Evolutionary conservation across 2,329 filamentous ascomycete species (phyloP), one percentile per base, ranked within the genome.

Genomic region (Zymoseptoria brevis): DNA sequence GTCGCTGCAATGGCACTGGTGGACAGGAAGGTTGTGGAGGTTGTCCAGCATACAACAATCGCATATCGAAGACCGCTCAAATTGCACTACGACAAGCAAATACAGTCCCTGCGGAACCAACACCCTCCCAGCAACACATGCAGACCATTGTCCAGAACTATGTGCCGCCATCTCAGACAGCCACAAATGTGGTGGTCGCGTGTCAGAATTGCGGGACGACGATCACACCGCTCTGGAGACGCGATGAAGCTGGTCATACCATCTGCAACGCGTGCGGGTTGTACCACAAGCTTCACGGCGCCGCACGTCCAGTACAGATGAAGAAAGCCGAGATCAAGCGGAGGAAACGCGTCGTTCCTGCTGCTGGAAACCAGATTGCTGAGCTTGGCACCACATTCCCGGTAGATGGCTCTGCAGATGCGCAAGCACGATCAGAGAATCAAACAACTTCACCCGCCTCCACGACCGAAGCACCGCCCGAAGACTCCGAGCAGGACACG

Each of bases 191-290:
- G 22, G 85, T 96, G 21, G 91, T 96, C 64, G 92, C 94, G 11
- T 99, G 94, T 67, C 92, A 97, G 72, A 99, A 99, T 70, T 99
- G 94, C 73, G 89, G 87, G 29, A 99, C 94, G 11, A 97, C 94
- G 0, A 93, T 97, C 57, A 99, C 94, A 50, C 94, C 94, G 13
- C 80, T 99, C 13, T 99, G 94, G 94, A 84, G 94, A 70, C 83
- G 94, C 68, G 94, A 97, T 71, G 93, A 96, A 74, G 87, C 87
- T 67, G 94, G 94, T 1, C 92, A 96, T 75, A 96, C 93, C 4
- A 99, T 99, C 64, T 99, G 94, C 78, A 99, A 99, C 75, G 94
- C 94, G 55, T 99, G 94, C 78, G 94, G 93, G 4, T 79, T 99
- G 2, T 99, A 99, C 74, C 91, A 95, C 77, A 97, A 97, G 75